Evolutionary conservation across 495 filamentous ascomycete genomes (phyloP), one percentile per base, ranked within the genome.

Genomic region (Halenospora varia): DNA sequence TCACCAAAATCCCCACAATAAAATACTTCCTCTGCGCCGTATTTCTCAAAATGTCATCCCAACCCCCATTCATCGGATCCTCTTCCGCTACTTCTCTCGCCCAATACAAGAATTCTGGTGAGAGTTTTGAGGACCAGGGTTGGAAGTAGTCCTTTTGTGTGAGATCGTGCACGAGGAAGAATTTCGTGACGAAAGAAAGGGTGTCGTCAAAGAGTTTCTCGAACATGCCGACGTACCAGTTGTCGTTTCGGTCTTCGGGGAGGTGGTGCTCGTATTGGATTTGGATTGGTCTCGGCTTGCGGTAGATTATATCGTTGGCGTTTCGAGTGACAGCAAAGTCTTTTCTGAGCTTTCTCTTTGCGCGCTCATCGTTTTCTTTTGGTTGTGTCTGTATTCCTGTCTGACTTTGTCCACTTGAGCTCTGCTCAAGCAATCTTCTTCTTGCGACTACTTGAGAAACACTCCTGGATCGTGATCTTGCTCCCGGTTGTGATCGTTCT

Each of bases 31-130:
- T 68, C 25, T 71, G 66, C 17, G 2, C 2, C 10, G 45, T 53
- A 26, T 70, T 61, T 46, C 62, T 51, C 10, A 81, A 41, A 53
- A 79, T 41, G 13, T 39, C 51, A 41, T 76, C 68, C 77, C 77
- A 81, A 0, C 72, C 66, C 18, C 70, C 71, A 13, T n/a, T 46
- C 18, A 17, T 39, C 10, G 50, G 57, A 56, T 66, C 60, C 19
- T 52, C 47, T 39, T 60, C 57, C 1, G 56, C 53, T 40, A 63
- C 60, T 22, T 58, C 24, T 41, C 55, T 47, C 3, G 48, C 57
- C 57, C 61, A 66, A 3, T 9, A 39, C 0, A 62, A 11, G 45
- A 63, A 66, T 45, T 66, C 60, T 9, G 40, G 51, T 3, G 48
- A 52, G 15, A 60, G 17, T 10, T 49, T 45, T 17, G 46, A 19